Evolutionary conservation across 2,329 filamentous ascomycete species (phyloP).

Genomic region (Aspergillus amoenus): DNA sequence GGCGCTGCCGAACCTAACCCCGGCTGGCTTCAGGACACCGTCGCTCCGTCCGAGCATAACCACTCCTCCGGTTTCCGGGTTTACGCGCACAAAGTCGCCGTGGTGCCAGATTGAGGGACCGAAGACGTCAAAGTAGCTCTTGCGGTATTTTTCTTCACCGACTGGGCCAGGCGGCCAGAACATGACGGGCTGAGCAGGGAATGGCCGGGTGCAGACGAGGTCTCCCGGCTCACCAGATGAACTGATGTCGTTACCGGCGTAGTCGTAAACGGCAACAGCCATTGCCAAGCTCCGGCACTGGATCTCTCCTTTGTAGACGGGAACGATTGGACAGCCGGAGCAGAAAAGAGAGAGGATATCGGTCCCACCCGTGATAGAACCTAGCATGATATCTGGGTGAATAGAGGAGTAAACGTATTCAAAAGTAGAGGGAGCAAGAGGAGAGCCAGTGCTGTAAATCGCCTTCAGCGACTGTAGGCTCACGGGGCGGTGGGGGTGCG

Average conservation of each 20-base stretch:
- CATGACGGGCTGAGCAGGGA: slow-evolving; percentile 85
- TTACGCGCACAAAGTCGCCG: slow-evolving; percentile 81
- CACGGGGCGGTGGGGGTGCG: slow-evolving; percentile 46
- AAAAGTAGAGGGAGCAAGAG: slow-evolving; percentile 89
- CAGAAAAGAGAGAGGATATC: slow-evolving; percentile 97
- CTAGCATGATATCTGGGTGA: slow-evolving; percentile 76
- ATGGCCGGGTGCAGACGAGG: slow-evolving; percentile 80
- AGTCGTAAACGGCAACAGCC: slow-evolving; percentile 63
- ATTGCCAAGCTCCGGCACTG: slow-evolving; percentile 77
- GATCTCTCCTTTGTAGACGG: slow-evolving; percentile 71
- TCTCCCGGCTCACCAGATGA: slow-evolving; percentile 73
- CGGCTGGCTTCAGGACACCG: slow-evolving; percentile 87
- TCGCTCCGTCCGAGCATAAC: slow-evolving; percentile 92
- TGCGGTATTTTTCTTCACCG: slow-evolving; percentile 73
- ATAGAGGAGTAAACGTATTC: slow-evolving; percentile 84
- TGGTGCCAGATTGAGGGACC: slow-evolving; percentile 75
- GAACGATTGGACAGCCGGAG: slow-evolving; percentile 73
- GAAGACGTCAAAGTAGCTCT: slow-evolving; percentile 87
- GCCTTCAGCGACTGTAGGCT: slow-evolving; percentile 63
- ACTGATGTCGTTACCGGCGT: slow-evolving; percentile 58
- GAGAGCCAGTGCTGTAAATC: slow-evolving; percentile 92
- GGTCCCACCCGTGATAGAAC: slow-evolving; percentile 91
- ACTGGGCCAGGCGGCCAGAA: slow-evolving; percentile 71
- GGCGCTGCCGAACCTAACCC: slow-evolving; percentile 86
- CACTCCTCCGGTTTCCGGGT: slow-evolving; percentile 71